These are phyloP conservation scores for Rhodotorula sp. DNA, from an alignment of 1,284 basidiomycete genomes.

Conservation along the genomic window DNA sequence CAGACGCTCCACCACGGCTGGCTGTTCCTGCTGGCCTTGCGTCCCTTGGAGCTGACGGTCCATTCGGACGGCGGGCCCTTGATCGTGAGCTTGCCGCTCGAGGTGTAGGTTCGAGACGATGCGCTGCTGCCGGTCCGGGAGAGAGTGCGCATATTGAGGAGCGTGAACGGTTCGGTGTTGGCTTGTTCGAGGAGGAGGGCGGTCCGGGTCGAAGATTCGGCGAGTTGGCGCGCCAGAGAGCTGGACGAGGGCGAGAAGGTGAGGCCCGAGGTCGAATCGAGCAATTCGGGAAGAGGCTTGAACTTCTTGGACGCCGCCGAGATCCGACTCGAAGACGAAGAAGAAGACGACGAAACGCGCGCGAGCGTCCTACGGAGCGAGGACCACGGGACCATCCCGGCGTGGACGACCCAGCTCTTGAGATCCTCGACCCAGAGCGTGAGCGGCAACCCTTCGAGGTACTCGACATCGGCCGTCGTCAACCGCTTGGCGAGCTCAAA, in stretches of 20 bases:
- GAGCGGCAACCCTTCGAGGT: conserved; percentile 68
- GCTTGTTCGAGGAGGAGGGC: conserved; percentile 29
- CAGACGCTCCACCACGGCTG: conserved; percentile 41
- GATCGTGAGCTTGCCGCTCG: conserved; percentile 12
- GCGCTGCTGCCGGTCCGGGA: conserved; percentile 5
- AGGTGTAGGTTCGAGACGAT: neutral
- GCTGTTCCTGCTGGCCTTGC: conserved; percentile 24
- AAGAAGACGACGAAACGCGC: conserved; percentile 1
- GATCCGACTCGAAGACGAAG: no score
- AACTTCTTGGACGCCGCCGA: neutral
- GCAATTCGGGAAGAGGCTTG: neutral
- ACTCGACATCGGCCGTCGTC: conserved; percentile 61
- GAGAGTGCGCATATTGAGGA: conserved; percentile 46
- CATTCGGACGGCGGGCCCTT: conserved; percentile 37
- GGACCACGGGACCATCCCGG: conserved; percentile 57
- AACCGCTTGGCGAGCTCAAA: conserved; percentile 69
- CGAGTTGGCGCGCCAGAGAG: conserved; percentile 12
- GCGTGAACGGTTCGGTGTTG: conserved; percentile 42
- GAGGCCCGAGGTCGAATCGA: conserved; percentile 17
- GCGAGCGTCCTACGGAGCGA: conserved; percentile 2
- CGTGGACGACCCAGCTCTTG: conserved; percentile 77
- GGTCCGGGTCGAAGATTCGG: conserved; percentile 1
- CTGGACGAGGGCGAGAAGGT: conserved; percentile 15
- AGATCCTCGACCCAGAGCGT: conserved; percentile 71
- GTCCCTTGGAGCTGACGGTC: conserved; percentile 20